These are phyloP conservation scores for Gossypium schwendimanii DNA, from an alignment of 441 rosid genomes.

Conservation along the genomic window DNA sequence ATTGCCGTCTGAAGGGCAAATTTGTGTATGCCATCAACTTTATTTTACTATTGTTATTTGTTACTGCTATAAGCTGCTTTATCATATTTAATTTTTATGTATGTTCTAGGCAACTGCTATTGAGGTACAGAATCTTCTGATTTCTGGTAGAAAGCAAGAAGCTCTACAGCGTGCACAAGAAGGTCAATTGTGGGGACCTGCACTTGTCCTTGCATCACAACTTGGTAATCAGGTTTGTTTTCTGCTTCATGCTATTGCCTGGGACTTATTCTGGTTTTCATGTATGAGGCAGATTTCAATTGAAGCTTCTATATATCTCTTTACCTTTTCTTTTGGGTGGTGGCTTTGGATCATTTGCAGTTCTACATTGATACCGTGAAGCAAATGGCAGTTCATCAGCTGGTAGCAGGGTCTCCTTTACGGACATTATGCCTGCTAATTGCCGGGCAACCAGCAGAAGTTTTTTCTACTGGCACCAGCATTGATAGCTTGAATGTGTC, in stretches of 20 bases:
- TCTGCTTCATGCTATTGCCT: slow-evolving; percentile 12
- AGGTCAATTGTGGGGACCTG: slow-evolving; percentile 99
- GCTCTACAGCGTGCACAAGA: slow-evolving; percentile 82
- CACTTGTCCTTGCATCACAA: slow-evolving; percentile 91
- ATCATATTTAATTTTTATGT: slow-evolving; percentile 18
- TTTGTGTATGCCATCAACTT: slow-evolving; percentile 45
- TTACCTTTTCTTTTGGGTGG: slow-evolving; percentile 5
- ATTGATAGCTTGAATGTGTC: slow-evolving; percentile 23
- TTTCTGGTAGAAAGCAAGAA: slow-evolving; percentile 82
- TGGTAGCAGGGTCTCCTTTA: slow-evolving; percentile 88
- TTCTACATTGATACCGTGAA: slow-evolving; percentile 83
- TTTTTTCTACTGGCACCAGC: slow-evolving; percentile 46
- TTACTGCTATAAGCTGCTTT: slow-evolving; percentile 2
- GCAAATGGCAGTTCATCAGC: slow-evolving; percentile 92
- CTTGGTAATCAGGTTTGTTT: slow-evolving; percentile 84
- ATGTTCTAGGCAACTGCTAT: slow-evolving; percentile 69
- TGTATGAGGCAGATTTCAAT: slow-evolving; percentile 4
- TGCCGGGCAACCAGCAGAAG: slow-evolving; percentile 96
- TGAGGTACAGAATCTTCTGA: slow-evolving; percentile 89
- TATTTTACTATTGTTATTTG: slow-evolving; percentile 1
- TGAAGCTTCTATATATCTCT: background rate
- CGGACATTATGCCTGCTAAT: slow-evolving; percentile 90
- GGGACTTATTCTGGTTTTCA: slow-evolving; percentile 5
- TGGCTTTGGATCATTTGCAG: slow-evolving; percentile 38
- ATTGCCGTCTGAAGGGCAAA: slow-evolving; percentile 78